These are phyloP conservation scores for Talaromyces sp. DNA, from an alignment of 2,329 filamentous ascomycete genomes.

Conservation along the genomic window DNA sequence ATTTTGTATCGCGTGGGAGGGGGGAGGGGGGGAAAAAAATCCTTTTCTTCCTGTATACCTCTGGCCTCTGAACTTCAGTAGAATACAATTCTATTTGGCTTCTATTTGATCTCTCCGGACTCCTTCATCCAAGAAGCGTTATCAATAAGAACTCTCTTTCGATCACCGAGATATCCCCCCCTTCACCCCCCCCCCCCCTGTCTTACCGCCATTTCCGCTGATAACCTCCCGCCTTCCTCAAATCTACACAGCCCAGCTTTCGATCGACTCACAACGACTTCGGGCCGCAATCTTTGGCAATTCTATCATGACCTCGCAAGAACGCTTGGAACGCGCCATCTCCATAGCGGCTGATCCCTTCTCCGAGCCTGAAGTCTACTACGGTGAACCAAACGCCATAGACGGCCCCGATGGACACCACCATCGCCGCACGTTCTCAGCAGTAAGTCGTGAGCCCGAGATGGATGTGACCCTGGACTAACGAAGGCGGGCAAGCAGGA, in stretches of 20 bases:
- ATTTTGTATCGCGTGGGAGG: background rate
- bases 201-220: conserved; percentile 6
- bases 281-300: background rate
- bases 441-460: conserved; percentile 42
- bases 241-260: background rate
- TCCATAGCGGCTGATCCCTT: conserved; percentile 52
- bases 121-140: background rate
- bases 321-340: conserved; percentile 24
- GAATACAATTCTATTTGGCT: background rate
- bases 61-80: background rate
- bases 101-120: no score
- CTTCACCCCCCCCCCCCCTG: no score
- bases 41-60: background rate
- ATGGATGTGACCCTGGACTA: background rate
- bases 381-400: conserved; percentile 44
- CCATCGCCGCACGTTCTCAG: conserved; percentile 53
- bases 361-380: conserved; percentile 57
- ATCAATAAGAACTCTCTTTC: background rate
- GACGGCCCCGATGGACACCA: conserved; percentile 46
- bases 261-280: background rate
- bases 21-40: no score
- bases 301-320: conserved; percentile 39
- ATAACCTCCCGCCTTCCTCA: background rate
- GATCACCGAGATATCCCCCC: background rate
- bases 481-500: conserved; percentile 24